Percentiles rank a stretch among this genome's conserved stretches.
Evolutionary conservation across 768 basidiomycete species (phyloP).

Genomic region (Mycena latifolia): DNA sequence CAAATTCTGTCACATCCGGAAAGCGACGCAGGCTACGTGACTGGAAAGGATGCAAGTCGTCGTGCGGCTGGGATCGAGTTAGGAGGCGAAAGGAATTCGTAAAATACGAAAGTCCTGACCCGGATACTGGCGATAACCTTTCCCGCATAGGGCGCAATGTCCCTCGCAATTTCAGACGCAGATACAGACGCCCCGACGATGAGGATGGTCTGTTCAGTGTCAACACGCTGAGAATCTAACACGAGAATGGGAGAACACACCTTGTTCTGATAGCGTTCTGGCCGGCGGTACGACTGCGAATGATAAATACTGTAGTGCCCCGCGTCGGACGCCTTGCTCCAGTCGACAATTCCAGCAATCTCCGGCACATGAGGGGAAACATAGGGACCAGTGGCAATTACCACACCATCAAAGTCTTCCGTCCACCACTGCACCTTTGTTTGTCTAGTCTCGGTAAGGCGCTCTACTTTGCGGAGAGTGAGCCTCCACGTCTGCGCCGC

Average conservation of each 20-base stretch:
- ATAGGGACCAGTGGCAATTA: slow-evolving; percentile 48
- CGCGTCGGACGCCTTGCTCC: slow-evolving; percentile 41
- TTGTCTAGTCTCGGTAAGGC: slow-evolving; percentile 28
- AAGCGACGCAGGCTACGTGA: slow-evolving; percentile 42
- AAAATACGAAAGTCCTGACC: slow-evolving; percentile 26
- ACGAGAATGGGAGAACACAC: slow-evolving; percentile 28
- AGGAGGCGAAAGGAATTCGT: not conserved
- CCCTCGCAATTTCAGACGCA: slow-evolving; percentile 40
- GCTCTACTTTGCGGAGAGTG: slow-evolving; percentile 37
- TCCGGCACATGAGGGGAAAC: slow-evolving; percentile 47
- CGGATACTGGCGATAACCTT: slow-evolving; percentile 35
- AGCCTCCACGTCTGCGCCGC: slow-evolving; percentile 36
- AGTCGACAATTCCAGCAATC: slow-evolving; percentile 44
- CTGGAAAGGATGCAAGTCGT: slow-evolving; percentile 41
- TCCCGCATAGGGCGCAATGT: slow-evolving; percentile 33
- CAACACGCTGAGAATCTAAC: not conserved
- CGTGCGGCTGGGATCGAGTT: slow-evolving; percentile 30
- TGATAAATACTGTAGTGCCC: slow-evolving; percentile 40
- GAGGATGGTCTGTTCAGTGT: slow-evolving; percentile 28
- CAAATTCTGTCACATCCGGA: slow-evolving; percentile 40
- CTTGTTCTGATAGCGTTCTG: slow-evolving; percentile 45
- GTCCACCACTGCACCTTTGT: slow-evolving; percentile 43
- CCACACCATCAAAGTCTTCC: slow-evolving; percentile 49
- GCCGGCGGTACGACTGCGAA: slow-evolving; percentile 47
- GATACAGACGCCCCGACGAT: slow-evolving; percentile 37